Percentiles rank a stretch among this genome's conserved stretches.
phyloP scores from a whole-genome alignment of 306 rosid species.

The Sesbania bispinosa region DNA sequence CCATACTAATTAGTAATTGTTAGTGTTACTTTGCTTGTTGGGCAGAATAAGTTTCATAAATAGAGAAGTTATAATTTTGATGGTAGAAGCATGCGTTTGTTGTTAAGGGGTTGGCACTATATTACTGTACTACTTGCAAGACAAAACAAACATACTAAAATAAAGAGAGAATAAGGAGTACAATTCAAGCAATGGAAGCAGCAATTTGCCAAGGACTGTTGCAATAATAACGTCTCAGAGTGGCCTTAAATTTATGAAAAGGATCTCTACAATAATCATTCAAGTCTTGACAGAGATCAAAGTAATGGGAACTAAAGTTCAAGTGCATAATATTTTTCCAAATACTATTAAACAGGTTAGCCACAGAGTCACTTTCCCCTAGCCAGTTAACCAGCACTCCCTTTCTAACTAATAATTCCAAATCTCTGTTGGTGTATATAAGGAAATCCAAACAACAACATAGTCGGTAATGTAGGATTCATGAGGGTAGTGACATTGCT shows the following conservation, averaged over 20 bases:
- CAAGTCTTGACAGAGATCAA: not conserved
- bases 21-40: too few species aligned
- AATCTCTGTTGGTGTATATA: conserved; percentile 12
- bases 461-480: conserved; percentile 14
- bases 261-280: not conserved
- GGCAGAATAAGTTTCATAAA: too few species aligned
- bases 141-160: conserved; percentile 27
- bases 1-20: too few species aligned
- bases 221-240: conserved; percentile 28
- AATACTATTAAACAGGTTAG: conserved; percentile 6
- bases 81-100: too few species aligned
- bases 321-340: not conserved
- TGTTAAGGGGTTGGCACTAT: too few species aligned
- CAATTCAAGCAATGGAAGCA: conserved; percentile 21
- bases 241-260: conserved; percentile 6
- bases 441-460: conserved; percentile 14
- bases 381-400: too few species aligned
- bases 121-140: not conserved
- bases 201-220: conserved; percentile 21
- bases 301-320: not conserved
- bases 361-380: conserved; percentile 14
- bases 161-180: conserved; percentile 15
- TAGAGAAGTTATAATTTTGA: too few species aligned
- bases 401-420: conserved; percentile 10
- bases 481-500: not conserved